Conservation (phyloP, 495 filamentous ascomycete species). For the Hyaloscypha bicolor region DNA sequence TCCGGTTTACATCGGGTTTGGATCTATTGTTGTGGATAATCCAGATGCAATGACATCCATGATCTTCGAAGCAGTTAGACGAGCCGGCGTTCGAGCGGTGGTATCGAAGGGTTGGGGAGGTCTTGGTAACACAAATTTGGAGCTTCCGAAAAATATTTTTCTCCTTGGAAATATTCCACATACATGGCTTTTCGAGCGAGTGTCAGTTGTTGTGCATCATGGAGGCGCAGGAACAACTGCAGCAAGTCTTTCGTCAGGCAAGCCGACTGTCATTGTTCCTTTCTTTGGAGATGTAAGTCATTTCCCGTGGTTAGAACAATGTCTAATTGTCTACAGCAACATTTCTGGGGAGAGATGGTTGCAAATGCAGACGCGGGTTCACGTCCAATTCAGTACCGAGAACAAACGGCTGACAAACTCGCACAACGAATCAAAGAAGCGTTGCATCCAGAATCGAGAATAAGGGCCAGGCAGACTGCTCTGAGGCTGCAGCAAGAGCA, state of each 20-base stretch:
- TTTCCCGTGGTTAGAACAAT: background rate
- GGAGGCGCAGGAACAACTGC: constrained; percentile 73
- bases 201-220: constrained; percentile 77
- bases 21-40: constrained; percentile 77
- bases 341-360: constrained; percentile 79
- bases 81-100: constrained; percentile 68
- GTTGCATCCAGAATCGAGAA: constrained; percentile 53
- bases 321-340: constrained; percentile 48
- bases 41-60: constrained; percentile 62
- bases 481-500: constrained; percentile 61
- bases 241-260: constrained; percentile 63
- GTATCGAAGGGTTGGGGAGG: constrained; percentile 81
- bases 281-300: constrained; percentile 71
- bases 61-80: constrained; percentile 66
- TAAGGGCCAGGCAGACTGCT: constrained; percentile 58
- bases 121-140: constrained; percentile 50
- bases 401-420: constrained; percentile 56
- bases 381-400: constrained; percentile 65
- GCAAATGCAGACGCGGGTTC: constrained; percentile 70
- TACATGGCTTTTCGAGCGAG: constrained; percentile 75
- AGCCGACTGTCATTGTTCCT: constrained; percentile 73
- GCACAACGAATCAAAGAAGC: constrained; percentile 59
- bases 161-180: constrained; percentile 69
- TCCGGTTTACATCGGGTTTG: constrained; percentile 79
- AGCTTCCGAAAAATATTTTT: constrained; percentile 54